A percentile compares a stretch with the other conserved stretches of the same genome.
These are phyloP conservation scores for Phaeophleospora eucalypticola DNA, from an alignment of 2,329 filamentous ascomycete genomes.

Conservation along the genomic window DNA sequence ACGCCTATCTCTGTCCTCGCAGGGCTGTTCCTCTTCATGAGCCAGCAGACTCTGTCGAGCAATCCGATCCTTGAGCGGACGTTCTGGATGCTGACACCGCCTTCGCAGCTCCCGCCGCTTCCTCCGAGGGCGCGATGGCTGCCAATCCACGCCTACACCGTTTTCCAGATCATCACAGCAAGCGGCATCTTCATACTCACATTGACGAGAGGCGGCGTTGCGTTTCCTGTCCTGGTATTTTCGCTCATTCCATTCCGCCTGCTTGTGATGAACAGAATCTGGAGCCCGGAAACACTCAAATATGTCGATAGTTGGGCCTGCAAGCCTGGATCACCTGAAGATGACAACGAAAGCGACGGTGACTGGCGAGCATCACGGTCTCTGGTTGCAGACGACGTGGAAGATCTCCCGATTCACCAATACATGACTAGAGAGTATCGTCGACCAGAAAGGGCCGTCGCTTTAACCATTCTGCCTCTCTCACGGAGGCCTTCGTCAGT, in stretches of 20 bases:
- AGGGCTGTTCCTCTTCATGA: conserved; percentile 65
- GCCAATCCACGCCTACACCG: no score
- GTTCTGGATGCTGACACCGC: conserved; percentile 51
- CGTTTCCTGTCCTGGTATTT: conserved; percentile 62
- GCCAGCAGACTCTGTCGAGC: conserved; percentile 59
- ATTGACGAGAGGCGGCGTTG: conserved; percentile 58
- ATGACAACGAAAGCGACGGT: not conserved
- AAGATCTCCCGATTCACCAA: no score
- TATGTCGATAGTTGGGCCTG: conserved; percentile 36
- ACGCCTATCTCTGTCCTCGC: conserved; percentile 63
- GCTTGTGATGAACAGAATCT: conserved; percentile 57
- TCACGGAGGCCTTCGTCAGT: no score
- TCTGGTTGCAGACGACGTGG: no score
- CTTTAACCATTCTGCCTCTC: no score
- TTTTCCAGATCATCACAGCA: no score
- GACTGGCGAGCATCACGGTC: conserved; percentile 21
- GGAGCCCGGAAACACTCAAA: conserved; percentile 55
- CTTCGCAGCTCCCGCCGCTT: no score
- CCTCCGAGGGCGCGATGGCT: no score
- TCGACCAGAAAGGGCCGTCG: no score
- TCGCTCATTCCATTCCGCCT: conserved; percentile 60
- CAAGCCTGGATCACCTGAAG: not conserved
- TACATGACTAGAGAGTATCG: no score
- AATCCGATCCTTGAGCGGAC: conserved; percentile 60
- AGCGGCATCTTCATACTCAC: conserved; percentile 63